Base-by-base conservation (phyloP, 192 early-diverging fungal species). In the Coemansia sp. region DNA sequence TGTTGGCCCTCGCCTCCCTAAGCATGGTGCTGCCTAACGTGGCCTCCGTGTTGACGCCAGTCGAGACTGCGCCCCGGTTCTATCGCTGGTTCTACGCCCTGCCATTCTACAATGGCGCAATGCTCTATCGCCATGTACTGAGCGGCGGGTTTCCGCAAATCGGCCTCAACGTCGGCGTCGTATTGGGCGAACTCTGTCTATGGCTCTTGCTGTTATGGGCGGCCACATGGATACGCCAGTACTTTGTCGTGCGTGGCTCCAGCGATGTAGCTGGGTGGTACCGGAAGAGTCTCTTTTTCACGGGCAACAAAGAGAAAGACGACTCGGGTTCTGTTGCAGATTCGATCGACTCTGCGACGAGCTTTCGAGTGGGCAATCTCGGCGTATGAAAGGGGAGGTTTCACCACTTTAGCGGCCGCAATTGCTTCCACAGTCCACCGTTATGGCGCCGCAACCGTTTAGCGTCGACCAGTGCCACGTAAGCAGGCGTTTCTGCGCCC, bases 101-200 rank as follows among this genome's bases (percentile, higher is more conserved):
- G 60, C 83, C 83, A 1, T 84, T 82, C 58, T 67, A 69, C 42
- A 84, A 84, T 33, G 83, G 73, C 7, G 62, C 78, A 3, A 70
- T 70, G 39, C 65, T 82, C n/a, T 62, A 60, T 10, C 60, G 70
- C 0, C 68, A 63, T 40, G 56, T 81, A 5, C 62, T 76, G 14
- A 82, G 72, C 60, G 80, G 76, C 24, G 71, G 63, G 1, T 80
- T 74, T 39, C 69, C 77, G 2, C 58, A 58, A 4, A 36, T 81
- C 10, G 69, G 48, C 9, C 61, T 60, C 41, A 79, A 79, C 21
- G 11, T 82, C 9, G 70, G 68, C 6, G 67, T 84, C 14, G 36
- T 84, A 19, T 54, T 84, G 58, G 80, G 68, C 3, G 77, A 81
- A 67, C 67, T 75, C 19, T 22, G 52, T 14, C 46, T 56, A 4